phyloP scores from a whole-genome alignment of 148 eudicot species.

The Pharnaceum exiguum region DNA sequence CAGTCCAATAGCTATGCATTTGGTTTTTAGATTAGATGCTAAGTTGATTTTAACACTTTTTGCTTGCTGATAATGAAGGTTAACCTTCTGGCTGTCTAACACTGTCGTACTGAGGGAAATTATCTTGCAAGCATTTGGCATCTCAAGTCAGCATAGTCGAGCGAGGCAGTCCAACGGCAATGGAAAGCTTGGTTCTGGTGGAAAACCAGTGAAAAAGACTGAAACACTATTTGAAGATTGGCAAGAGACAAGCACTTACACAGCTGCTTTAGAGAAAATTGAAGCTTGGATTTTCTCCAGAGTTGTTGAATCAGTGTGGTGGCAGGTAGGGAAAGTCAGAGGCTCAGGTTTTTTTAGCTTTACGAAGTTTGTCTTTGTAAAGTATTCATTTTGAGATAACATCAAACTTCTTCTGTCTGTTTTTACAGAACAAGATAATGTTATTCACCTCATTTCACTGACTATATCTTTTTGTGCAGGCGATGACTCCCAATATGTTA shows the following conservation, averaged over 20 bases:
- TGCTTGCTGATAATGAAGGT: slow-evolving; percentile 42
- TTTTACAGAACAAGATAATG: background rate
- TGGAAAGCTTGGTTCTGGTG: slow-evolving; percentile 26
- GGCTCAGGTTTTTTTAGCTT: slow-evolving; percentile 1
- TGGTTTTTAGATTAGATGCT: background rate
- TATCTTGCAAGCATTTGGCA: slow-evolving; percentile 61
- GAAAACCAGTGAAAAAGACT: slow-evolving; percentile 33
- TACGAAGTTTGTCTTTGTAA: background rate
- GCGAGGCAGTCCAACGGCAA: slow-evolving; percentile 34
- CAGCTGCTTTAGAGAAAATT: slow-evolving; percentile 65
- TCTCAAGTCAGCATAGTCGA: slow-evolving; percentile 40
- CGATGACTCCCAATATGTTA: slow-evolving; percentile 80
- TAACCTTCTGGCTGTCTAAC: slow-evolving; percentile 90
- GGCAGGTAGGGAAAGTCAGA: slow-evolving; percentile 55
- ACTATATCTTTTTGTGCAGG: slow-evolving; percentile 36
- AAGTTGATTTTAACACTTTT: slow-evolving; percentile 9
- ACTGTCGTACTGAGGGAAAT: slow-evolving; percentile 73
- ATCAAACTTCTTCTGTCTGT: too few relatives aligned
- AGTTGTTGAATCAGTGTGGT: slow-evolving; percentile 88
- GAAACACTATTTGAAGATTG: slow-evolving; percentile 61
- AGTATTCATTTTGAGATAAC: background rate
- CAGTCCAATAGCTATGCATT: background rate
- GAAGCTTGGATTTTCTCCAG: slow-evolving; percentile 89
- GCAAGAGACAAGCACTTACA: slow-evolving; percentile 82
- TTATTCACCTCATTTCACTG: background rate